These are phyloP conservation scores for Glarea lozoyensis DNA, from an alignment of 495 filamentous ascomycete species.

Conservation along the genomic window DNA sequence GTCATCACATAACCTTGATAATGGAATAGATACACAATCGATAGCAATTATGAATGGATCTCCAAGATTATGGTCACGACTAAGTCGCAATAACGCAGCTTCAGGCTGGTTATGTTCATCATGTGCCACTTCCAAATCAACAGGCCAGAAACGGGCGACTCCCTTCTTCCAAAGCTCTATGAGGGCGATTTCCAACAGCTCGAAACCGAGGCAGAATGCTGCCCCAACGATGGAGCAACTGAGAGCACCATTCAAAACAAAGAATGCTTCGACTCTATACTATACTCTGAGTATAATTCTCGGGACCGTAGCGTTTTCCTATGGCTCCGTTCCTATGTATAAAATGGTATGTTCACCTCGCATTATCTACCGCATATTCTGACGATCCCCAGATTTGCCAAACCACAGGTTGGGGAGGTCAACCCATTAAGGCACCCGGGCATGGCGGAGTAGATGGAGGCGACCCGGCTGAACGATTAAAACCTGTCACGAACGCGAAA, in stretches of 20 bases:
- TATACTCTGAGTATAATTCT: constrained; percentile 81
- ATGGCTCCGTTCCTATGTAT: constrained; percentile 94
- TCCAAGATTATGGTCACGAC: constrained; percentile 10
- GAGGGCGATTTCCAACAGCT: constrained; percentile 13
- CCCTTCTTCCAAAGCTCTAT: constrained; percentile 16
- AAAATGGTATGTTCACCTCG: constrained; percentile 62
- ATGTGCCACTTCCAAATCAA: constrained; percentile 16
- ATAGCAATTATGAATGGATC: constrained; percentile 12
- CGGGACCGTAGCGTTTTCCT: constrained; percentile 84
- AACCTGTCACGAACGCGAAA: constrained; percentile 68
- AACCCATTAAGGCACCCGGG: constrained; percentile 72
- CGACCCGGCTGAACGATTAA: constrained; percentile 63
- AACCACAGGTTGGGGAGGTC: constrained; percentile 90
- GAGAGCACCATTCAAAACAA: constrained; percentile 43
- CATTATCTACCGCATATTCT: constrained; percentile 5
- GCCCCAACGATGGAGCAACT: constrained; percentile 45
- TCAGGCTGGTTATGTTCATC: constrained; percentile 18
- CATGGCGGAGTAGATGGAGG: constrained; percentile 44
- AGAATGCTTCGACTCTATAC: constrained; percentile 53
- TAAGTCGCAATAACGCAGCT: constrained; percentile 11
- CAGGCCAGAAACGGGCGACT: constrained; percentile 1
- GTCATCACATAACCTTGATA: too few species aligned
- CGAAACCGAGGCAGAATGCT: constrained; percentile 19
- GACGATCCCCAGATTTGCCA: constrained; percentile 68
- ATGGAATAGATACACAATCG: not conserved